phyloP scores from a whole-genome alignment of 306 rosid species.

The Sicyos edulis region DNA sequence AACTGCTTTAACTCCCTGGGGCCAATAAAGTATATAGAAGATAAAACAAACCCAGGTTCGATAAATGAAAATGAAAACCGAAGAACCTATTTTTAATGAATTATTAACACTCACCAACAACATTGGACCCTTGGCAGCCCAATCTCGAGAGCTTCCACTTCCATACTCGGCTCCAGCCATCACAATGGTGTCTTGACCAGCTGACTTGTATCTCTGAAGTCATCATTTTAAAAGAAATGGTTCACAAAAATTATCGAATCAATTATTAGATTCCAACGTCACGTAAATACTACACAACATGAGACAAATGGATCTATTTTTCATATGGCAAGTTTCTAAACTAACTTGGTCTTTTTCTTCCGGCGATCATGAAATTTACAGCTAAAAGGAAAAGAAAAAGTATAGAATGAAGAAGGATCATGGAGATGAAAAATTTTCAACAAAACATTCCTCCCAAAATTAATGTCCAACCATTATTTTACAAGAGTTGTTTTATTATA shows the following conservation, averaged over 20 bases:
- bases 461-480: background rate
- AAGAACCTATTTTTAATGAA: background rate
- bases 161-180: slow-evolving; percentile 95
- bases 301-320: background rate
- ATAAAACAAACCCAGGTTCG: background rate
- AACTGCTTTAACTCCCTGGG: slow-evolving; percentile 90
- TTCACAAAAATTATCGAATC: background rate
- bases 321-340: background rate
- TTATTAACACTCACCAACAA: slow-evolving; percentile 48
- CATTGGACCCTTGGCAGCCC: slow-evolving; percentile 99
- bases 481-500: background rate
- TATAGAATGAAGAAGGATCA: slow-evolving; percentile 4
- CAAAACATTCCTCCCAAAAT: background rate
- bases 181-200: slow-evolving; percentile 70
- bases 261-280: background rate
- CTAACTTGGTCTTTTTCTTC: no score
- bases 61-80: slow-evolving; percentile 10
- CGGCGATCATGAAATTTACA: background rate
- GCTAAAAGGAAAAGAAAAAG: background rate
- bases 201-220: slow-evolving; percentile 62
- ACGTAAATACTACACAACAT: background rate
- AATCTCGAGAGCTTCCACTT: slow-evolving; percentile 87
- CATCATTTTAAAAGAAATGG: background rate
- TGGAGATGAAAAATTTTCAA: background rate
- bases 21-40: background rate